Conservation (phyloP, 2,329 filamentous ascomycete genomes). For the Alternaria postmessia region DNA sequence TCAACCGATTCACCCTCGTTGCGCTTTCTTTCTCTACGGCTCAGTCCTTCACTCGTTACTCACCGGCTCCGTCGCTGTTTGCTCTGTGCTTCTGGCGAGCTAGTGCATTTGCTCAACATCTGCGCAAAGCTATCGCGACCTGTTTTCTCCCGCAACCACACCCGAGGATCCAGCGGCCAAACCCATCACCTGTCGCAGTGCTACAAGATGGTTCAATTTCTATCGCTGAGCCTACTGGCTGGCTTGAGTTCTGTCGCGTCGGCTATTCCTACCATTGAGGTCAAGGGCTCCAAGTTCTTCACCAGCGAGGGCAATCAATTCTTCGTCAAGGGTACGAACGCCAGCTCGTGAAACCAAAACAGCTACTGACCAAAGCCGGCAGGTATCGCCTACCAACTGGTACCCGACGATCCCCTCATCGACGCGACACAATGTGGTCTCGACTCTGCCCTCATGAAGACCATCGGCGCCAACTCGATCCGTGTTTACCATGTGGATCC, state of each 20-base stretch:
- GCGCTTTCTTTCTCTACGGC: not conserved
- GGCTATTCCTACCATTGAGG: constrained; percentile 64
- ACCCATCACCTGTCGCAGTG: not conserved
- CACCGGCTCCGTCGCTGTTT: not conserved
- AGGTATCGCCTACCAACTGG: constrained; percentile 77
- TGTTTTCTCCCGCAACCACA: not conserved
- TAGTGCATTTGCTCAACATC: not conserved
- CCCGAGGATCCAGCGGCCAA: not conserved
- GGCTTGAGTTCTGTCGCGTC: constrained; percentile 46
- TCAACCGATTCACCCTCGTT: not conserved
- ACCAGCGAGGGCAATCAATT: constrained; percentile 80
- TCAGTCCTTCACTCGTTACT: not conserved
- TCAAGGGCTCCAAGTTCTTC: constrained; percentile 85
- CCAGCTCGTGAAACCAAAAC: not conserved
- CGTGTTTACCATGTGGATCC: constrained; percentile 89
- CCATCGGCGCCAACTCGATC: constrained; percentile 81
- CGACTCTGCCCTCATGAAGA: constrained; percentile 80
- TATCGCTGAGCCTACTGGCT: constrained; percentile 29
- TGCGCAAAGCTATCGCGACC: not conserved
- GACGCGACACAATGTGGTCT: constrained; percentile 77
- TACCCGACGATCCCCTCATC: constrained; percentile 76
- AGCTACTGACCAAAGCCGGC: constrained; percentile 18
- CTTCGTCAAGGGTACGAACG: constrained; percentile 75
- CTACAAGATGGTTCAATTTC: constrained; percentile 16
- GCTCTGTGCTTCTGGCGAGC: not conserved